phyloP scores from a whole-genome alignment of 257 asterid genomes.

The Solanum sitiens region DNA sequence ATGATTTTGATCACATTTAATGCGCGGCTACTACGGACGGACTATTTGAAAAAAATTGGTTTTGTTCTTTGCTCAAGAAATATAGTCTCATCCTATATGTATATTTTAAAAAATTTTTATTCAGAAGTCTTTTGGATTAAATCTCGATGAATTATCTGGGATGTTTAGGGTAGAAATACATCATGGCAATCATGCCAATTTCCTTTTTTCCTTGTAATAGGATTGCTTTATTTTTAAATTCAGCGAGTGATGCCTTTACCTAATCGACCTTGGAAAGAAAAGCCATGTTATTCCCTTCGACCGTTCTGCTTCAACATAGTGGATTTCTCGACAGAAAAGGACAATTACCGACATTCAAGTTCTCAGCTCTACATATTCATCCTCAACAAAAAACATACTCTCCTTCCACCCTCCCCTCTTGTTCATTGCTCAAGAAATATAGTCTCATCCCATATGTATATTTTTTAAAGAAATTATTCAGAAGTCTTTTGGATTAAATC shows the following conservation, averaged over 20 bases:
- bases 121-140: background rate
- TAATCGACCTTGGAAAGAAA: background rate
- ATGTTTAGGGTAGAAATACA: background rate
- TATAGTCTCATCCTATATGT: background rate
- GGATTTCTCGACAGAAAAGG: background rate
- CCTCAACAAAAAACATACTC: background rate
- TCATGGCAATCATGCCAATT: background rate
- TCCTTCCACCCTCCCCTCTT: background rate
- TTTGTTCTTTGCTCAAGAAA: background rate
- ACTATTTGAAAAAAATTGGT: background rate
- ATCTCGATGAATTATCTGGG: background rate
- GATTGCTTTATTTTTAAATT: background rate
- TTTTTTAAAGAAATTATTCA: background rate
- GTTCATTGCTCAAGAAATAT: background rate
- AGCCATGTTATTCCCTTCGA: background rate
- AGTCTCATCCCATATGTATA: background rate
- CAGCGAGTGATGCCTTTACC: background rate
- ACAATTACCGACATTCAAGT: background rate
- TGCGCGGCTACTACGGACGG: background rate
- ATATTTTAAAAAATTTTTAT: too few relatives aligned
- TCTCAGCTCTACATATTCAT: background rate
- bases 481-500: background rate
- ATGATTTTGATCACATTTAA: background rate
- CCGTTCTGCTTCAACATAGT: background rate
- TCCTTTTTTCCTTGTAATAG: background rate